Evolutionary conservation across 2,329 filamentous ascomycete species (phyloP).

Genomic region (Colletotrichum spaethianum): DNA sequence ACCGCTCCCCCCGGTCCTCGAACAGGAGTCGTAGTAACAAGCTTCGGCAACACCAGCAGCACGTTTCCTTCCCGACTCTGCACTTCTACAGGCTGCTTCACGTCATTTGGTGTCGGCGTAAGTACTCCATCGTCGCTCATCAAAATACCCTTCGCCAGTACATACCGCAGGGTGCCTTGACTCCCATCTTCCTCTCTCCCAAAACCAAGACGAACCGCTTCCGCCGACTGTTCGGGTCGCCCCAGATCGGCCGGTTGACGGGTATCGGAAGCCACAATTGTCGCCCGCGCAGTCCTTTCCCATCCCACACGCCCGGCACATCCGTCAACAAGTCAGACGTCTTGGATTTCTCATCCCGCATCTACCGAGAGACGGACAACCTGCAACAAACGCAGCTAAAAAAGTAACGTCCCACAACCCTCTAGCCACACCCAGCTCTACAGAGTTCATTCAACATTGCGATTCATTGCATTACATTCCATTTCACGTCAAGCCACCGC

Average conservation of each 20-base stretch:
- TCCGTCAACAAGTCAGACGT: neutral
- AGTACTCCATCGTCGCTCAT: no score
- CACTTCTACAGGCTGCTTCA: neutral
- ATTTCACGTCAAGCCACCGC: neutral
- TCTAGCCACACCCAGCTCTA: neutral
- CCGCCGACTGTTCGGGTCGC: neutral
- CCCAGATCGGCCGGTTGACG: neutral
- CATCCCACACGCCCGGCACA: neutral
- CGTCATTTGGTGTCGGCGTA: no score
- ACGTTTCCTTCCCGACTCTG: neutral
- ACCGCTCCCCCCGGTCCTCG: neutral
- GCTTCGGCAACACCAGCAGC: neutral
- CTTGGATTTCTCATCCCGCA: constrained; percentile 7
- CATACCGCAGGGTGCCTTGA: neutral
- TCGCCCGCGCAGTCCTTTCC: neutral
- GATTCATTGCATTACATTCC: neutral
- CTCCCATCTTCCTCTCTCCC: no score
- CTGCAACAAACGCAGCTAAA: neutral
- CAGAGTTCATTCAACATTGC: neutral
- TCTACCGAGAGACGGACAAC: neutral
- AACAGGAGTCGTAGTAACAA: neutral
- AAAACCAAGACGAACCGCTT: neutral
- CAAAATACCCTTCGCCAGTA: neutral
- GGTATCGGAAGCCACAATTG: neutral
- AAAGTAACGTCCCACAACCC: neutral